Base-by-base conservation (phyloP, 2,329 filamentous ascomycete genomes). In the Hypoxylon sp. region DNA sequence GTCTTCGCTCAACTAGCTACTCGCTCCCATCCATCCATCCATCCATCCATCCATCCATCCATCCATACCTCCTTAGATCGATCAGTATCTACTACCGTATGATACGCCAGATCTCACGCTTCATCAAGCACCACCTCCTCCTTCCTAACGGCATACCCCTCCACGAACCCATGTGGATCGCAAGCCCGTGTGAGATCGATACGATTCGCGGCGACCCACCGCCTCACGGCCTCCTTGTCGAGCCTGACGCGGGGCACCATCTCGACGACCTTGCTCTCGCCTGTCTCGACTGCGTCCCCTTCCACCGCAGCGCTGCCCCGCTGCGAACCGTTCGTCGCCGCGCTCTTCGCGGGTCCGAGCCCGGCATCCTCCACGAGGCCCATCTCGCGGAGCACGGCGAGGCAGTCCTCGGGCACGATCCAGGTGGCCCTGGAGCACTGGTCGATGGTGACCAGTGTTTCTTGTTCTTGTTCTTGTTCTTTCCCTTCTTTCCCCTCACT, bases 361-460 rank as follows among this genome's bases (percentile, higher is more conserved):
- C 20, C 31, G 75, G 75, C 69, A 73, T 69, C 67, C 75, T 80
- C 60, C 76, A 88, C 76, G 25, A 94, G 75, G 6, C 81, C 86
- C 90, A 97, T 96, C 50, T 90, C 86, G 53, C 88, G 84, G 44
- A 97, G 74, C 16, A 91, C 86, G 1, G 77, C 77, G 31, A 96
- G 80, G 50, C 93, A 90, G 71, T 97, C 93, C 31, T 97, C 93
- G 0, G 82, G 80, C 47, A 88, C 78, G 69, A 97, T 96, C 77
- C 90, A 96, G 0, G 91, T 96, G 27, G 82, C 84, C 37, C 82
- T 76, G 43, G 89, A 90, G 64, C 93, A 87, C 49, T 89, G 82
- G 36, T 84, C 80, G 7, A 96, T 76, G 7, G 87, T 87, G 0
- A 85, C 73, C 43, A 91, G 71, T 3, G 75, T 65, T 63, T 83